Base-by-base conservation (phyloP, 106 monocot species). In the Vanilla planifolia region DNA sequence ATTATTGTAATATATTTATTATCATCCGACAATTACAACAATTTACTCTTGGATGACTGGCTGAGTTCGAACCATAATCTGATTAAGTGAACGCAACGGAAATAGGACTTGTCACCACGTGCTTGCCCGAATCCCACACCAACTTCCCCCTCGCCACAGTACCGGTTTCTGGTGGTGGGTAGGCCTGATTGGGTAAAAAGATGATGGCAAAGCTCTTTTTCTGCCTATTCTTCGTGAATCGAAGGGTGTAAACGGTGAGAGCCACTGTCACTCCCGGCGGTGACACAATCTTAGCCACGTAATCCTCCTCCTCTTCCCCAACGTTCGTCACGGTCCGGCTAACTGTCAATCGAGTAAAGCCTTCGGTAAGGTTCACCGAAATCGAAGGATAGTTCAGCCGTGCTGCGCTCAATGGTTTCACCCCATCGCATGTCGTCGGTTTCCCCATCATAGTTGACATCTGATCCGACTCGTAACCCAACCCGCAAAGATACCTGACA, bases 361-460 rank as follows among this genome's bases (percentile, higher is more conserved):
- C 4, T 21, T 1, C 7, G 2, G 59, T 43, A 10, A 66, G 33
- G 25, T 51, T 33, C 2, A 66, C 40, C 4, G 28, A 36, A 3
- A 66, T 55, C 21, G 66, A 66, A 1, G 66, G 66, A 19, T 66
- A 66, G 37, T 66, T 66, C 15, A 66, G 66, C 23, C 55, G 19
- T 19, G 66, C 21, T 8, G 41, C 21, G 10, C 24, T 66, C 22
- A 27, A 14, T 2, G 24, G 21, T 23, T 34, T 16, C 17, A 28
- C 51, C 20, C 20, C 15, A 16, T 29, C 23, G 27, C 65, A 65
- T 0, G 0, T 15, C 11, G 37, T 29, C 23, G 6, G 6, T 2
- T 23, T 14, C 5, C 51, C 37, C 2, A 51, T 13, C 2, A 36
- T 64, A 21, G 16, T 27, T 8, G 9, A n/a, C 10, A 51, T 43